Evolutionary conservation across 2,329 filamentous ascomycete species (phyloP), one percentile per base, ranked within the genome.

Genomic region (Ophiocordyceps camponoti-saundersi): DNA sequence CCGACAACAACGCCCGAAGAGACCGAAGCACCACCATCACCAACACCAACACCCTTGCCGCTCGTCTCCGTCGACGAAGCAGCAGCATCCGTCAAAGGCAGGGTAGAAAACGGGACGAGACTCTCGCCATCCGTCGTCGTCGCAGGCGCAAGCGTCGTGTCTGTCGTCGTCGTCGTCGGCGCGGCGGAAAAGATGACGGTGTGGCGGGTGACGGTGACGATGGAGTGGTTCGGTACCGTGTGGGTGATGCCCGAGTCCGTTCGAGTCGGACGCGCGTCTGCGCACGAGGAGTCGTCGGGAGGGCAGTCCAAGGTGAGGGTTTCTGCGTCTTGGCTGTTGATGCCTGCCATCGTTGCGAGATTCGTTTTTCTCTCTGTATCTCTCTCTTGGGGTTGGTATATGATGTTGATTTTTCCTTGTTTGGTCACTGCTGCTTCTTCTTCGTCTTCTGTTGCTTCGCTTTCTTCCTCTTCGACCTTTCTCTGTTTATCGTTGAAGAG

Each of bases 181-280:
- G 56, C 58, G 43, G 55, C 53, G 18, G 54, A 57, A 45, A 57
- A 47, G 49, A 61, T 54, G 44, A 60, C 48, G n/a, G 61, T 65
- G 45, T 61, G 60, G 40, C 48, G 59, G 11, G 60, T 65, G 16
- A 64, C 48, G 2, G 63, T 65, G 42, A 66, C 53, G 36, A 56
- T 52, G 3, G 56, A 55, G 32, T 56, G 54, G 47, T 63, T 65
- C 7, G 61, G 59, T 39, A 65, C 57, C 8, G 61, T 64, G 43
- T 57, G 59, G 20, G 62, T 65, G 45, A 56, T 56, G 20, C 62
- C 61, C 12, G 62, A 65, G 50, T 65, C 63, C 12, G 61, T 61
- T 54, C 56, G n/a, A n/a, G n/a, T n/a, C n/a, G n/a, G n/a, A n/a
- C n/a, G n/a, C n/a, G n/a, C n/a, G n/a, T n/a, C n/a, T n/a, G n/a